phyloP scores from a whole-genome alignment of 139 green algal genomes.

The Spirogloea muscicola region DNA sequence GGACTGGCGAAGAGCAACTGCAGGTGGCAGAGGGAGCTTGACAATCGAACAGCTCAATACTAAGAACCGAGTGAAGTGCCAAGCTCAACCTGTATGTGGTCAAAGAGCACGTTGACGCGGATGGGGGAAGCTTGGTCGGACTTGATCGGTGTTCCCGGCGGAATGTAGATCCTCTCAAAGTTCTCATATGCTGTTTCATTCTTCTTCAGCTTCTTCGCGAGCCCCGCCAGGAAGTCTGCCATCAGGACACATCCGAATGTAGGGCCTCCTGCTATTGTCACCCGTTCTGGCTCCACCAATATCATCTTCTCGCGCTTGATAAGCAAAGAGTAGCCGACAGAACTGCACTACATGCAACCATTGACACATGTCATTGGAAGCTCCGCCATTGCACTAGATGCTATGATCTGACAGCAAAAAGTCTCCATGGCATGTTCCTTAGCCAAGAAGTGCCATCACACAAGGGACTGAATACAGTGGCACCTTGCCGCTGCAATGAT shows the following conservation, averaged over 20 bases:
- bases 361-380: too few relatives aligned
- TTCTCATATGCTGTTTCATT: conserved; percentile 54
- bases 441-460: too few relatives aligned
- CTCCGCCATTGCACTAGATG: too few relatives aligned
- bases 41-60: too few relatives aligned
- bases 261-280: conserved; percentile 55
- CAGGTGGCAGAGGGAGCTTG: too few relatives aligned
- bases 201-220: conserved; percentile 48
- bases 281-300: conserved; percentile 47
- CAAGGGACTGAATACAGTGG: too few relatives aligned
- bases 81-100: conserved; percentile 74
- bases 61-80: too few relatives aligned
- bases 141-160: conserved; percentile 9
- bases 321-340: conserved; percentile 65
- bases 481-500: too few relatives aligned
- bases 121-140: conserved; percentile 25
- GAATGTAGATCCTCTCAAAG: conserved; percentile 60
- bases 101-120: conserved; percentile 57
- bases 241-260: conserved; percentile 70
- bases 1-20: too few relatives aligned
- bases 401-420: too few relatives aligned
- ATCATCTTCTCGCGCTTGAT: conserved; percentile 59
- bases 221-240: conserved; percentile 56
- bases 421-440: too few relatives aligned
- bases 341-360: too few relatives aligned